Percentiles rank a stretch among this genome's conserved stretches.
These are phyloP conservation scores for Daldinia decipiens DNA, from an alignment of 495 filamentous ascomycete genomes.

Conservation along the genomic window DNA sequence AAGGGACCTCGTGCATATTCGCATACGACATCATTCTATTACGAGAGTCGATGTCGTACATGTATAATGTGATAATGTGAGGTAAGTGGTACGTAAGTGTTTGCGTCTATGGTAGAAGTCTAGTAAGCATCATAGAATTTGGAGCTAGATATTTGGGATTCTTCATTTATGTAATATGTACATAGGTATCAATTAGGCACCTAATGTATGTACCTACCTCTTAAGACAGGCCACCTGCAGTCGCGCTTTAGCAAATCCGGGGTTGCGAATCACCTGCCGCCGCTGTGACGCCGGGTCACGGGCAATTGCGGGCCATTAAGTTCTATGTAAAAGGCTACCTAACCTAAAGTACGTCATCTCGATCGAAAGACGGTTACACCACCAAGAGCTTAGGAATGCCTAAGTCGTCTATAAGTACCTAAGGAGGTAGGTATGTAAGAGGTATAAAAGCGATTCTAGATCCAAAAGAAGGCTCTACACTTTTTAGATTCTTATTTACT, in stretches of 20 bases:
- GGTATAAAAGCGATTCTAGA: constrained; percentile 26
- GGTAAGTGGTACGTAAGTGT: constrained; percentile 26
- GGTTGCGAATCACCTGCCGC: constrained; percentile 44
- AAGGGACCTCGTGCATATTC: constrained; percentile 41
- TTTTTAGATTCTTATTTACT: constrained; percentile 3
- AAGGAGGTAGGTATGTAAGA: not conserved
- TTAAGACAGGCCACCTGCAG: constrained; percentile 18
- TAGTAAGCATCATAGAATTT: constrained; percentile 1
- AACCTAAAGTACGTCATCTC: constrained; percentile 43
- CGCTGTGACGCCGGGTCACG: constrained; percentile 48
- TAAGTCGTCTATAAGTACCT: too few relatives aligned
- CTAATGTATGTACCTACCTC: too few relatives aligned
- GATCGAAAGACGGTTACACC: constrained; percentile 37
- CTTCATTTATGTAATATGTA: too few relatives aligned
- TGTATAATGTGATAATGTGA: not conserved
- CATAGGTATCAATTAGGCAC: too few relatives aligned
- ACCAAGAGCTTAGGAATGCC: constrained; percentile 15
- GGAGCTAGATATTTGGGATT: too few relatives aligned
- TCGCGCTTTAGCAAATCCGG: constrained; percentile 39
- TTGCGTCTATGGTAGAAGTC: constrained; percentile 2
- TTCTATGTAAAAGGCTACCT: constrained; percentile 36
- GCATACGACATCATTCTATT: constrained; percentile 23
- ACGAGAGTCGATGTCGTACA: not conserved
- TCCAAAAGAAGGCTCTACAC: not conserved
- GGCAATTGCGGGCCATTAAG: constrained; percentile 38